A percentile compares a stretch with the other conserved stretches of the same genome.
Evolutionary conservation across 176 grass and related monocot species (phyloP).

Genomic region (Guadua angustifolia): DNA sequence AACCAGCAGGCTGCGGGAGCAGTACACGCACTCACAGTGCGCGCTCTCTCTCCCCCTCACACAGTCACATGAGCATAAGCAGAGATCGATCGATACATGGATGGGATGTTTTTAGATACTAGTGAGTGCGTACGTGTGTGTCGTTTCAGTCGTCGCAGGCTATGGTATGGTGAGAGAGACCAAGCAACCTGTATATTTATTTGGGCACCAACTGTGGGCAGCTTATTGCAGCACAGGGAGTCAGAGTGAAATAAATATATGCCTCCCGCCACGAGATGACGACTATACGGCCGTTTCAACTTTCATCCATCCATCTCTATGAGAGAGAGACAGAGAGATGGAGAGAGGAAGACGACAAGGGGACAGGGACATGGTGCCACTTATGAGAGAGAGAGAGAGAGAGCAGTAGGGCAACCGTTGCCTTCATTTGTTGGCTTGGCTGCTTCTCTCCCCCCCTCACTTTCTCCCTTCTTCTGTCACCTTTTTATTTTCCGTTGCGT

Average conservation of each 20-base stretch:
- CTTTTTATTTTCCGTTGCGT: slow-evolving; percentile 37
- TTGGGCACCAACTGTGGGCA: slow-evolving; percentile 48
- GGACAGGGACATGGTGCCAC: slow-evolving; percentile 46
- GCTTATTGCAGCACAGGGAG: slow-evolving; percentile 47
- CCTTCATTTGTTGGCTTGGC: slow-evolving; percentile 4
- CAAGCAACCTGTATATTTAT: slow-evolving; percentile 57
- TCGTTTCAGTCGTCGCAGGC: slow-evolving; percentile 38
- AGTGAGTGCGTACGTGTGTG: neutral
- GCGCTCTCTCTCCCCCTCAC: neutral
- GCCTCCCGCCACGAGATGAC: neutral
- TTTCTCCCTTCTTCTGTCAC: neutral
- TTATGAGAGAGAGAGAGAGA: slow-evolving; percentile 34
- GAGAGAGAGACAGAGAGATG: neutral
- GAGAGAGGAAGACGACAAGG: slow-evolving; percentile 43
- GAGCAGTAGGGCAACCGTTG: slow-evolving; percentile 40
- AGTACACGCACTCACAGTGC: slow-evolving; percentile 9
- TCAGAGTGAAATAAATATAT: neutral
- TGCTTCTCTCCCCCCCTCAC: neutral
- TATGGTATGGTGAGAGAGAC: slow-evolving; percentile 10
- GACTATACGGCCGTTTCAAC: slow-evolving; percentile 9
- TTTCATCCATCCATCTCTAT: slow-evolving; percentile 23
- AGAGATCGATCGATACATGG: neutral
- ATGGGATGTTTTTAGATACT: slow-evolving; percentile 48
- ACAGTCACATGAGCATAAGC: neutral
- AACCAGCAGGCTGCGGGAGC: neutral